Base-by-base conservation (phyloP, 2,329 filamentous ascomycete species). In the Ramularia collo-cygni region DNA sequence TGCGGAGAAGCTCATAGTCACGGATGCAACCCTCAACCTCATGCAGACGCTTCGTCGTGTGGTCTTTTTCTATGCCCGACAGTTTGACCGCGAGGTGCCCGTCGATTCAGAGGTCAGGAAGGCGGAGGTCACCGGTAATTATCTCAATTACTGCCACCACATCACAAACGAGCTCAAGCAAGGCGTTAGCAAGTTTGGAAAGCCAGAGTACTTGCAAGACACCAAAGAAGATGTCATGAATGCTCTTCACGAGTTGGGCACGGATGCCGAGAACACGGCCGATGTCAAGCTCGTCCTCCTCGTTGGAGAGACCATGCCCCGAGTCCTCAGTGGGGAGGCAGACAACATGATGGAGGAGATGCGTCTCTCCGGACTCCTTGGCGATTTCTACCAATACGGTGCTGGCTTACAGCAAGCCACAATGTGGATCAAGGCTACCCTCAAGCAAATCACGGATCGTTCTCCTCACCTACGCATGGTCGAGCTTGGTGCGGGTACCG, bases 401-500 rank as follows among this genome's bases (percentile, higher is more conserved):
- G 14, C 29, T 19, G 41, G 41, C 13, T 21, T 43, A n/a, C 8
- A 27, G 3, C 6, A 26, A 16, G 16, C 17, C 21, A 33, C 15
- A 3, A 4, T 6, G 10, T 28, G 16, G 18, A 10, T 38, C 3
- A 27, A 12, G 4, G 24, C 17, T 19, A 21, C 19, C 31, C 15
- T 34, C 15, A 36, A 21, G 14, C 38, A 41, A 17, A 36, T 72
- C 5, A 38, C 54, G 1, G 54, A 66, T 38, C 58, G 63, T 2
- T 63, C 64, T 31, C 68, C 68, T 0, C 57, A 59, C 8, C 54
- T 66, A 36, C 61, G 63, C 3, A 60, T 72, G 16, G 42, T 72
- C 3, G 66, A 70, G 32, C 59, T 65, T 12, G 67, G 67, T 12
- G 67, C 64, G 9, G 69, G 69, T 1, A 68, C 66, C 1, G 68